Percentiles rank a stretch among this genome's conserved stretches.
phyloP scores from a whole-genome alignment of 73 alveolate genomes.

The Paramecium sonneborni region DNA sequence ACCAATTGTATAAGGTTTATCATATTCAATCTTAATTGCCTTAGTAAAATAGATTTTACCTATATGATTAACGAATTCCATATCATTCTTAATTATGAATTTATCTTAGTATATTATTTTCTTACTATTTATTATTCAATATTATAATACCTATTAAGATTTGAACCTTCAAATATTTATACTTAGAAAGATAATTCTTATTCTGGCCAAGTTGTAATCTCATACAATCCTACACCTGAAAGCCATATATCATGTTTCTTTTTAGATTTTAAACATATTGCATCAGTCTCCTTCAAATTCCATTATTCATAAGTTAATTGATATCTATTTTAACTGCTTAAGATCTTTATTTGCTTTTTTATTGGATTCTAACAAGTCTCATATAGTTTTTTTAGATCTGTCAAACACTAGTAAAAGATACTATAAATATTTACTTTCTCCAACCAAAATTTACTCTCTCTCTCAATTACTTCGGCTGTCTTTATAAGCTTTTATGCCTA shows the following conservation, averaged over 20 bases:
- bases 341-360: background rate
- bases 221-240: conserved; percentile 44
- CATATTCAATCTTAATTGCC: conserved; percentile 20
- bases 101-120: background rate
- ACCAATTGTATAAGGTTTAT: conserved; percentile 33
- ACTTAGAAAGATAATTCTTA: background rate
- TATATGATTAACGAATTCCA: background rate
- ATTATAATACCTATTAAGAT: background rate
- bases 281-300: conserved; percentile 49
- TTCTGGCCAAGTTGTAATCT: conserved; percentile 34
- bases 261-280: conserved; percentile 25
- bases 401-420: background rate
- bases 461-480: conserved; percentile 17
- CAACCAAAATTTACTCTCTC: conserved; percentile 48
- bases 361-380: background rate
- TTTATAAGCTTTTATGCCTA: conserved; percentile 5
- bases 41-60: background rate
- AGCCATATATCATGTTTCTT: conserved; percentile 49
- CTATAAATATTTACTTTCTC: background rate
- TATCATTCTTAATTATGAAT: background rate
- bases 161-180: conserved; percentile 19
- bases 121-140: background rate
- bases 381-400: background rate
- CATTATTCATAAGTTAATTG: conserved; percentile 39
- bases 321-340: conserved; percentile 14